Conservation (phyloP, 169 alveolate genomes). For the Eimeria falciformis region DNA sequence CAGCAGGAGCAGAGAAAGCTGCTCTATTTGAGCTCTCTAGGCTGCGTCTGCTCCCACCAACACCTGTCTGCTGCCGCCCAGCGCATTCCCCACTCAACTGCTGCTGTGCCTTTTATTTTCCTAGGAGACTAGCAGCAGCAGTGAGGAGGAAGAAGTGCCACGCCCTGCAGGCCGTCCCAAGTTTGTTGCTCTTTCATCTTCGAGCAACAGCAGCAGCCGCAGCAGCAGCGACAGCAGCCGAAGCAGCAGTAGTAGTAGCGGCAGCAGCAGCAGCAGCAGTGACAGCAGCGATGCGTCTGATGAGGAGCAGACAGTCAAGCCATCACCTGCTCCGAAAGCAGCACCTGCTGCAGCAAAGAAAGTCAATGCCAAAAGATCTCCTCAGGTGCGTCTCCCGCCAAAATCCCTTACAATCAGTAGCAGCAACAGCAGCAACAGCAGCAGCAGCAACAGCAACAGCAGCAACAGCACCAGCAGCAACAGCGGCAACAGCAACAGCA, state of each 20-base stretch:
- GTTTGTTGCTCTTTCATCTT: background rate
- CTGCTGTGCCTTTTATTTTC: background rate
- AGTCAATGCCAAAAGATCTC: background rate
- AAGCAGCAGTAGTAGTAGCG: background rate
- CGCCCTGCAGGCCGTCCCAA: background rate
- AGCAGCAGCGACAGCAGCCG: slow-evolving; percentile 18
- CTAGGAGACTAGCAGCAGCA: background rate
- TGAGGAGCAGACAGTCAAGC: background rate
- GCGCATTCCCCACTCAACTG: background rate
- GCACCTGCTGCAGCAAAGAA: slow-evolving; percentile 29
- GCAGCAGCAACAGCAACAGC: background rate
- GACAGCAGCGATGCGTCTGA: slow-evolving; percentile 32
- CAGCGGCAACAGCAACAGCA: slow-evolving; percentile 27
- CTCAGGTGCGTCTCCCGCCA: slow-evolving; percentile 17
- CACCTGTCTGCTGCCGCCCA: background rate
- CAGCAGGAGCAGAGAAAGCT: too few species aligned
- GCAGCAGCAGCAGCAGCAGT: slow-evolving; percentile 37
- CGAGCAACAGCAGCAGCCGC: slow-evolving; percentile 35
- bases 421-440: slow-evolving; percentile 22
- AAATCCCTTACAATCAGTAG: too few species aligned
- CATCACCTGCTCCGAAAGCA: slow-evolving; percentile 19
- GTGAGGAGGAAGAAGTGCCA: background rate
- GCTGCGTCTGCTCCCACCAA: background rate
- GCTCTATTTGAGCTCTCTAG: too few species aligned
- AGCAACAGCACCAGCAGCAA: background rate